Percentiles rank a stretch among this genome's conserved stretches.
These are phyloP conservation scores for Cutaneotrichosporon arboriforme DNA, from an alignment of 1,284 basidiomycete species.

Conservation along the genomic window DNA sequence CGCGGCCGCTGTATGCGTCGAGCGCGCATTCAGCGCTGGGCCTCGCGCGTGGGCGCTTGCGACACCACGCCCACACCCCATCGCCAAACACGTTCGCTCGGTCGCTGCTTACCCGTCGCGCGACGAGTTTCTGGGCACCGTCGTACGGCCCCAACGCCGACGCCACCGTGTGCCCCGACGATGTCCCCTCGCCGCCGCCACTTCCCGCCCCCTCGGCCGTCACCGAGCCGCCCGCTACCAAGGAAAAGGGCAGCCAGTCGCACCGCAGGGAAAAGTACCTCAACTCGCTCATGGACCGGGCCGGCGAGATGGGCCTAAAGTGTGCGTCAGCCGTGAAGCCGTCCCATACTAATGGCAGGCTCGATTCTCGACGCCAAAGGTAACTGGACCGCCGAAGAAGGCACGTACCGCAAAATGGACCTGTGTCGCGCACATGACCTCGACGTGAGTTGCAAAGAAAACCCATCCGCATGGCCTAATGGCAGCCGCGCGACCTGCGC, in stretches of 20 bases:
- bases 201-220: conserved; percentile 6
- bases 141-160: background rate
- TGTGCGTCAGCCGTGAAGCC: conserved; percentile 31
- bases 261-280: conserved; percentile 36
- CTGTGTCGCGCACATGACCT: conserved; percentile 81
- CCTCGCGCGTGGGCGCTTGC: no score
- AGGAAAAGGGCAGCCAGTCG: background rate
- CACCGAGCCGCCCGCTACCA: conserved; percentile 1
- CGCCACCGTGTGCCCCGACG: background rate
- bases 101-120: conserved; percentile 5
- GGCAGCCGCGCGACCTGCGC: conserved; percentile 85
- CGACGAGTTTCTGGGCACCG: conserved; percentile 24
- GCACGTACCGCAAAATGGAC: conserved; percentile 82
- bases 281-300: conserved; percentile 47
- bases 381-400: conserved; percentile 83
- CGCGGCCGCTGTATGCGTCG: background rate
- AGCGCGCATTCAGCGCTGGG: no score
- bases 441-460: conserved; percentile 58
- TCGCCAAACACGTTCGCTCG: conserved; percentile 1
- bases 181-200: conserved; percentile 4
- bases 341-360: conserved; percentile 51
- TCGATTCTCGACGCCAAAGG: conserved; percentile 80
- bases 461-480: no score
- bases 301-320: conserved; percentile 43
- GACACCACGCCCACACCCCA: background rate